Percentiles rank a stretch among this genome's conserved stretches.
Evolutionary conservation across 2,329 filamentous ascomycete species (phyloP).

Genomic region (Aspergillus awamori): DNA sequence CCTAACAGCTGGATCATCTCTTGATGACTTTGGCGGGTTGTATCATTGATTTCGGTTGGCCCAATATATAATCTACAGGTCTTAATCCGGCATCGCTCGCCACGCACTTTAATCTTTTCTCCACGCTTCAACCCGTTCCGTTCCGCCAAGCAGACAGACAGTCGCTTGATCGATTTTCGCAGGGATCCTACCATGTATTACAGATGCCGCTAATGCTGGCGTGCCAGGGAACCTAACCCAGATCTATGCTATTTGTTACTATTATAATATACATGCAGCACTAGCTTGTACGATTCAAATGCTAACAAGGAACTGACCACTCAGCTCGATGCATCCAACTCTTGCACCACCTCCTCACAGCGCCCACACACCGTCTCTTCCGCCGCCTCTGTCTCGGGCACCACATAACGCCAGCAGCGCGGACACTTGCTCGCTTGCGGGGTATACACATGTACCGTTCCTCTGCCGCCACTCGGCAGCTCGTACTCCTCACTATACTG

Average conservation of each 20-base stretch:
- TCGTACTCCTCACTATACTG: slow-evolving; percentile 48
- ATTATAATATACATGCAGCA: slow-evolving; percentile 8
- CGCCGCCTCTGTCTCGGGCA: slow-evolving; percentile 48
- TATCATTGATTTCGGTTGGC: too few species aligned
- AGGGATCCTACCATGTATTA: too few species aligned
- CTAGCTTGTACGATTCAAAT: not conserved
- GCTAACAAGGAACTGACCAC: slow-evolving; percentile 2
- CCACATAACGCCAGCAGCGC: slow-evolving; percentile 85
- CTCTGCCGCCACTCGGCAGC: slow-evolving; percentile 35
- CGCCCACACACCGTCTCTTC: slow-evolving; percentile 70
- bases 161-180: too few species aligned
- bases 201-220: too few species aligned
- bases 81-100: too few species aligned
- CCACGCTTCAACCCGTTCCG: too few species aligned
- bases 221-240: too few species aligned
- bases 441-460: slow-evolving; percentile 47
- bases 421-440: slow-evolving; percentile 70
- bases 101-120: too few species aligned
- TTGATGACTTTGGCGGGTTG: too few species aligned
- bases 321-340: slow-evolving; percentile 28
- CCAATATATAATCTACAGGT: too few species aligned
- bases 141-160: too few species aligned
- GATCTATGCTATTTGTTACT: not conserved
- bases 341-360: slow-evolving; percentile 68
- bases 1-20: too few species aligned